Conservation (phyloP, 2,329 filamentous ascomycete species). For the Bipolaris gigantea region DNA sequence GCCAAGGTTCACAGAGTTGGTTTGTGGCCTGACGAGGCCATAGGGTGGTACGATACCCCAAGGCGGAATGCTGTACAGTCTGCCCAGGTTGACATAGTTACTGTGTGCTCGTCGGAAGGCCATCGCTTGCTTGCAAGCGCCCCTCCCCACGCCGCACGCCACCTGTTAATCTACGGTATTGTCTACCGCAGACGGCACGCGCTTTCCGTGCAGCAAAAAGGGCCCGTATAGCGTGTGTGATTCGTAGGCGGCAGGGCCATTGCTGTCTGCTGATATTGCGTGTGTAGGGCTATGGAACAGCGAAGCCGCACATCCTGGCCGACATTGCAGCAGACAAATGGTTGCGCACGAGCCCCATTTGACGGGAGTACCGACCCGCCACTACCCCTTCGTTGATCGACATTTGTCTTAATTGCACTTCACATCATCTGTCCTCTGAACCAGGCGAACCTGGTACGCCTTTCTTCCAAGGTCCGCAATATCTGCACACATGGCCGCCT, state of each 20-base stretch:
- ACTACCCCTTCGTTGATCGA: constrained; percentile 20
- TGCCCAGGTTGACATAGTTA: constrained; percentile 19
- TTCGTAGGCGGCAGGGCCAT: constrained; percentile 7
- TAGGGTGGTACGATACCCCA: background rate
- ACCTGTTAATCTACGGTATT: background rate
- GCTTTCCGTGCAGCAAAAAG: background rate
- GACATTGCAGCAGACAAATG: constrained; percentile 19
- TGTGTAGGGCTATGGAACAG: constrained; percentile 7
- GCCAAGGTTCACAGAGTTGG: constrained; percentile 20
- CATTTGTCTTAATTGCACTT: constrained; percentile 26
- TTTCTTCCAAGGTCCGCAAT: background rate
- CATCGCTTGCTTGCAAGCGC: constrained; percentile 3
- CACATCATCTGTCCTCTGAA: constrained; percentile 13
- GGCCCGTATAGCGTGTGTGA: background rate
- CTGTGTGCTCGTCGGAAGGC: constrained; percentile 6
- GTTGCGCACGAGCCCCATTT: constrained; percentile 19
- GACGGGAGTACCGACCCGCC: constrained; percentile 12
- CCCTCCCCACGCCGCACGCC: background rate
- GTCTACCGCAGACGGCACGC: background rate
- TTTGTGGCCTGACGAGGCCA: background rate
- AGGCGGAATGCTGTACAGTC: constrained; percentile 12
- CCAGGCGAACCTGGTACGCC: background rate
- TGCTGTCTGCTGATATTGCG: background rate
- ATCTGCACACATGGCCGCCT: background rate
- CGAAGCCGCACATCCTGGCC: constrained; percentile 11